phyloP scores from a whole-genome alignment of 805 yeast species.

The Candida railenensis region DNA sequence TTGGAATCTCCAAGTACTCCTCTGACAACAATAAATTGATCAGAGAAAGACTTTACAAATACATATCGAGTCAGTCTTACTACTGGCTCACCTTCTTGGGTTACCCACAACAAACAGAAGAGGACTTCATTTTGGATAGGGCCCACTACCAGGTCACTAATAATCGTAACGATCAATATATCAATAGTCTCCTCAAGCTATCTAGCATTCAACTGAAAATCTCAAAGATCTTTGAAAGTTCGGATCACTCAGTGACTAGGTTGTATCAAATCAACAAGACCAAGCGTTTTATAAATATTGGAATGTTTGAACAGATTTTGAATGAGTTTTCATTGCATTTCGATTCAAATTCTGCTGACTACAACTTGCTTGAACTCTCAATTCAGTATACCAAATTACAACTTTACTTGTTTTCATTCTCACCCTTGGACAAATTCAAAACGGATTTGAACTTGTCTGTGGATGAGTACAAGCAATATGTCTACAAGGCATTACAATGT shows the following conservation, averaged over 20 bases:
- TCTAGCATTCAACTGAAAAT: slow-evolving; percentile 40
- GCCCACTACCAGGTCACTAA: slow-evolving; percentile 17
- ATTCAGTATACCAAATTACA: slow-evolving; percentile 39
- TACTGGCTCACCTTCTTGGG: slow-evolving; percentile 44
- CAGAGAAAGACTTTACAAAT: slow-evolving; percentile 42
- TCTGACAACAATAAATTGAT: slow-evolving; percentile 29
- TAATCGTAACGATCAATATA: slow-evolving; percentile 12
- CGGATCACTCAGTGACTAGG: slow-evolving; percentile 9
- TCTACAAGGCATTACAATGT: slow-evolving; percentile 26
- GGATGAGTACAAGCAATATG: slow-evolving; percentile 25
- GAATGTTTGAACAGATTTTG: slow-evolving; percentile 43
- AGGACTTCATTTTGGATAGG: slow-evolving; percentile 38
- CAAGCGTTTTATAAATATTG: slow-evolving; percentile 34
- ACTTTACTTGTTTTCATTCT: slow-evolving; percentile 34
- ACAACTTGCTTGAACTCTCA: slow-evolving; percentile 27
- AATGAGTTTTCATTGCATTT: slow-evolving; percentile 21
- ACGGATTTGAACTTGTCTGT: slow-evolving; percentile 15
- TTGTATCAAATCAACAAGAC: slow-evolving; percentile 10
- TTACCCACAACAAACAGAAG: slow-evolving; percentile 21
- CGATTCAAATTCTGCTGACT: slow-evolving; percentile 9
- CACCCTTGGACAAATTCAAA: slow-evolving; percentile 16
- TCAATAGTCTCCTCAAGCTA: slow-evolving; percentile 25
- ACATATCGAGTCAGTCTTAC: slow-evolving; percentile 41
- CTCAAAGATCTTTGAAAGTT: slow-evolving; percentile 30
- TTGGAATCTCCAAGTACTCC: slow-evolving; percentile 23